phyloP scores from a whole-genome alignment of 148 eudicot species.

The Drosera capensis region DNA sequence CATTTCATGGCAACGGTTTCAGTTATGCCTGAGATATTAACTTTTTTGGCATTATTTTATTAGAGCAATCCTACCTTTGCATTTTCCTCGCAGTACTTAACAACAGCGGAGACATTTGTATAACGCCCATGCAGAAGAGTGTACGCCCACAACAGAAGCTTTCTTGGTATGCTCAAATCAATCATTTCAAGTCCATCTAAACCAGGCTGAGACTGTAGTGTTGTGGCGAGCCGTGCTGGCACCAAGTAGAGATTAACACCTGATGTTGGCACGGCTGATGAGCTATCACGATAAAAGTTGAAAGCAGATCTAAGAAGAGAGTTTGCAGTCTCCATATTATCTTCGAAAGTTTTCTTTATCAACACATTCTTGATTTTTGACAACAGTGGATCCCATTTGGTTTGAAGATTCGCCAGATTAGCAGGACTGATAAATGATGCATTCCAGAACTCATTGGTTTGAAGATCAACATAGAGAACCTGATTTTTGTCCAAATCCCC shows the following conservation, averaged over 20 bases:
- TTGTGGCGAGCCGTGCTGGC: constrained; percentile 44
- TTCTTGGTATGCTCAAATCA: constrained; percentile 66
- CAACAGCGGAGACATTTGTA: constrained; percentile 53
- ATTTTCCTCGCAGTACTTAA: constrained; percentile 89
- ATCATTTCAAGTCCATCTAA: constrained; percentile 53
- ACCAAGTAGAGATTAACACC: constrained; percentile 62
- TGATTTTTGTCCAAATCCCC: constrained; percentile 36
- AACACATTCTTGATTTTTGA: constrained; percentile 55
- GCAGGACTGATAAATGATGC: constrained; percentile 48
- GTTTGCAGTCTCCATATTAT: constrained; percentile 65
- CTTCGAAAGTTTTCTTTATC: constrained; percentile 56
- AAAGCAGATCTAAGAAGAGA: constrained; percentile 66
- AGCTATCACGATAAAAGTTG: constrained; percentile 76
- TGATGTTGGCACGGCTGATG: constrained; percentile 49
- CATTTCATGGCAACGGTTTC: not conserved
- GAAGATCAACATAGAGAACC: constrained; percentile 70
- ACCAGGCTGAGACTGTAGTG: constrained; percentile 35
- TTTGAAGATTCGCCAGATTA: constrained; percentile 43
- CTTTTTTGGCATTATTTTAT: not conserved
- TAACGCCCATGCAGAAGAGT: constrained; percentile 71
- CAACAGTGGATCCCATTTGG: constrained; percentile 60
- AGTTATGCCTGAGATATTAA: not conserved
- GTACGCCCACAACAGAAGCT: constrained; percentile 89
- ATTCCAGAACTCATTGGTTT: constrained; percentile 57
- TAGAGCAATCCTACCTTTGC: constrained; percentile 41